Evolutionary conservation across 768 basidiomycete genomes (phyloP).

Genomic region (Lentinus brumalis): DNA sequence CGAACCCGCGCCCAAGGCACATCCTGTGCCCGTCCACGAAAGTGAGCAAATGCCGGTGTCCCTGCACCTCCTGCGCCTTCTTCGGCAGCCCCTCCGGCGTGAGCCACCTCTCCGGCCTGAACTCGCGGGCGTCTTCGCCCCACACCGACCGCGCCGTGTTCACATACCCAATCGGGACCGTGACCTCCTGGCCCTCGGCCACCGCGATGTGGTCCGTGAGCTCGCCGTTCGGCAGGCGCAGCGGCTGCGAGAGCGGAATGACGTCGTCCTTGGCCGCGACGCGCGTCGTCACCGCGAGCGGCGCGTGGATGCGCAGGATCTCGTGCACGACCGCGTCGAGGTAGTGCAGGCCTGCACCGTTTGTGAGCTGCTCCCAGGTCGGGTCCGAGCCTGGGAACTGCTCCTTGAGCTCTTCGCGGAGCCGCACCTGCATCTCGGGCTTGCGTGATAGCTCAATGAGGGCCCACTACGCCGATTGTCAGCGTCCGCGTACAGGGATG

Average conservation of each 20-base stretch:
- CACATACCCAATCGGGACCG: slow-evolving; percentile 40
- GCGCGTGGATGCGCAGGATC: slow-evolving; percentile 46
- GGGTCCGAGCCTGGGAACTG: slow-evolving; percentile 47
- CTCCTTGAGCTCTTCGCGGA: slow-evolving; percentile 49
- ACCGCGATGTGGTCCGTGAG: slow-evolving; percentile 38
- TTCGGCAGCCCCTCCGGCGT: slow-evolving; percentile 29
- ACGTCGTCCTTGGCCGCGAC: slow-evolving; percentile 42
- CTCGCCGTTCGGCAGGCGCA: slow-evolving; percentile 10
- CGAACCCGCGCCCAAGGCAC: slow-evolving; percentile 49
- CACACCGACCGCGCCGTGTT: slow-evolving; percentile 44
- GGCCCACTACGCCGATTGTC: slow-evolving; percentile 44
- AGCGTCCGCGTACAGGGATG: background rate
- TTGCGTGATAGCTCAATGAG: slow-evolving; percentile 55
- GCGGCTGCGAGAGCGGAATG: slow-evolving; percentile 38
- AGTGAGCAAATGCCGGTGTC: slow-evolving; percentile 42
- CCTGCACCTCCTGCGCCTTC: slow-evolving; percentile 37
- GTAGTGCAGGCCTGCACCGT: slow-evolving; percentile 45
- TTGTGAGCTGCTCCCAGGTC: slow-evolving; percentile 54
- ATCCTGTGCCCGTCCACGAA: slow-evolving; percentile 48
- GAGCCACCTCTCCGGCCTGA: slow-evolving; percentile 48
- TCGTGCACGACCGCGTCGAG: slow-evolving; percentile 56
- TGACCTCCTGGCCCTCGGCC: slow-evolving; percentile 40
- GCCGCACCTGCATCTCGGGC: slow-evolving; percentile 45
- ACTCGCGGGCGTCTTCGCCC: slow-evolving; percentile 47
- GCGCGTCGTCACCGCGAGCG: slow-evolving; percentile 37